Base-by-base conservation (phyloP, 495 filamentous ascomycete genomes). In the Pyronema omphalodes region DNA sequence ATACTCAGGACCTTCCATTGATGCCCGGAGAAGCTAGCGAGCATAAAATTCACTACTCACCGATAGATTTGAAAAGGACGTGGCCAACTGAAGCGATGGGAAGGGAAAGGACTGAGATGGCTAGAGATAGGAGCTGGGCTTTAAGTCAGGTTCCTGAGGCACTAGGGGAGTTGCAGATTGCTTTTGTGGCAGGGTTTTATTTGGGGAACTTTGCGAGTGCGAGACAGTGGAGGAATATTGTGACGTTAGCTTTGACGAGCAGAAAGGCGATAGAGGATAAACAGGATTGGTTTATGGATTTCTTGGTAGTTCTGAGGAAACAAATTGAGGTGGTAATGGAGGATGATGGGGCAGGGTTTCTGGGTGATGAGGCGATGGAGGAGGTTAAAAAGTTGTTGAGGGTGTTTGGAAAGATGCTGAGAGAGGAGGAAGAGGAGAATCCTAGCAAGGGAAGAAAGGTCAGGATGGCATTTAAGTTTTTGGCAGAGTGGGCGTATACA, bases 111-210 rank as follows among this genome's bases (percentile, higher is more conserved):
- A 88, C 80, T 11, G 77, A 84, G 39, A 78, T 75, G 43, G 79
- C 84, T 6, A 73, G 80, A 48, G 85, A 89, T 67, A 60, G 61
- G 6, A 79, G 75, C 33, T 86, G 82, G 82, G 76, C 77, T n/a
- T 60, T 86, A 46, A 71, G 70, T 0, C 69, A 77, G 33, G 54
- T 83, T 9, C 69, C 33, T 58, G 55, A 84, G 44, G 59, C 95
- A 3, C 66, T 93, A n/a, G 89, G 88, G 40, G 88, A 96, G 62
- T 60, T 95, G 41, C 86, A 95, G 60, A 82, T 93, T 60, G 74
- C 78, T 37, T 95, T 91, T 67, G 60, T 95, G 4, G 84, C 82
- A 64, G 80, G 86, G 9, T 70, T 87, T 55, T 83, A 82, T 19
- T 71, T 95, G 43, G 82, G 82, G 66, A 95, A 93, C 63, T 76